Evolutionary conservation across 805 yeast species (phyloP), one percentile per base, ranked within the genome.

Genomic region (Lipomyces starkeyi): DNA sequence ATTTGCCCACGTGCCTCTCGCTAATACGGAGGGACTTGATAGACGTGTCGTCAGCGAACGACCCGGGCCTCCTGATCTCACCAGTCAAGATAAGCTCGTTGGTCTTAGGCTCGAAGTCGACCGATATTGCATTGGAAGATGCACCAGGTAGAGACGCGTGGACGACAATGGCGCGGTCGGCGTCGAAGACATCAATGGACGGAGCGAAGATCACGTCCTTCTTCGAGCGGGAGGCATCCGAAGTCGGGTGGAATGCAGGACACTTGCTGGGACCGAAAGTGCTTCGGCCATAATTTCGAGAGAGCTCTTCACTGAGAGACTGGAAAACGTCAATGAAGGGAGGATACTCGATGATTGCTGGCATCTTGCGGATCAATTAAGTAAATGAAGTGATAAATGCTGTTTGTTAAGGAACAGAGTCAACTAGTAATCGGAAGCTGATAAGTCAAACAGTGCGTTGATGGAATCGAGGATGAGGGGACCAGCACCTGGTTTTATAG

Each of bases 131-230:
- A 34, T n/a, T 34, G 20, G 68, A 57, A 57, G 77, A 73, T 22
- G 84, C 85, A 63, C 87, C 87, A 9, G 87, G 85, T 62, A 84
- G 76, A 0, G 86, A 80, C 3, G 83, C 78, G 49, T 80, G 80
- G 49, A 84, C 73, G 56, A 79, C 81, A 68, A 82, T 84, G 22
- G 76, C 72, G 58, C 79, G 75, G 4, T 82, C 83, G 58, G 80
- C 79, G 37, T 84, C 86, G 67, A 82, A 74, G 52, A 84, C 76
- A 70, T 84, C 86, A 59, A 84, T 79, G 17, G 86, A 84, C 61
- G 85, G 85, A 22, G 78, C 74, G 57, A 54, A 52, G 35, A 25
- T 32, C 40, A 6, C 29, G 52, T 8, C 65, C 32, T 27, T 27
- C 57, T 27, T 60, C 49, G 62, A 20, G 43, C 47, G 52, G 17